Evolutionary conservation across 306 rosid genomes (phyloP).

Genomic region (Casuarina equisetifolia): DNA sequence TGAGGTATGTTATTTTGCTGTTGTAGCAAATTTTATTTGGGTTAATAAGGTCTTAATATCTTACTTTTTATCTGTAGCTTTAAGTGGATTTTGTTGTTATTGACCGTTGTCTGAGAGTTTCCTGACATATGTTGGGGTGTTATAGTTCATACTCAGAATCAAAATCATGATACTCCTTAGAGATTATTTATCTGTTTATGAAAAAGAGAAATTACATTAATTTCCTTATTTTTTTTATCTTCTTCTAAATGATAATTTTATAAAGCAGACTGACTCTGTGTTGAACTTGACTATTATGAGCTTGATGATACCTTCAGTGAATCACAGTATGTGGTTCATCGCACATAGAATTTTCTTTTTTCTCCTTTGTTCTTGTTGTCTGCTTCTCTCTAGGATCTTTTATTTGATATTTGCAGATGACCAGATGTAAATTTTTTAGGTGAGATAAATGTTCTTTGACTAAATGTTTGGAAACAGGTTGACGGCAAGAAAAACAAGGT

Average conservation of each 20-base stretch:
- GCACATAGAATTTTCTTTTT: background rate
- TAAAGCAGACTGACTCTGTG: background rate
- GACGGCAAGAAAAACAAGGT: slow-evolving; percentile 99
- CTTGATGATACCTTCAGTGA: background rate
- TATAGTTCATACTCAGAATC: background rate
- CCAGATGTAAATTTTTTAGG: background rate
- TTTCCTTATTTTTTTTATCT: background rate
- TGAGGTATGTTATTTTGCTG: slow-evolving; percentile 60
- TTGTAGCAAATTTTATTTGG: slow-evolving; percentile 2
- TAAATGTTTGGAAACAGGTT: slow-evolving; percentile 59
- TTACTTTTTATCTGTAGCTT: background rate
- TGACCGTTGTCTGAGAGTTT: background rate
- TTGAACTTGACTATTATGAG: background rate
- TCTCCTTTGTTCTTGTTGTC: background rate
- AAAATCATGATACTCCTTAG: background rate
- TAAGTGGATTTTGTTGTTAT: background rate
- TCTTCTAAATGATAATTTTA: background rate
- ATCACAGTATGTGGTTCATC: background rate
- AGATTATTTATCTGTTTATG: background rate
- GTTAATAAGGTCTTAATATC: background rate
- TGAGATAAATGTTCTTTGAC: slow-evolving; percentile 10
- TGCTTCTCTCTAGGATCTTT: background rate
- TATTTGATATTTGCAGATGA: background rate
- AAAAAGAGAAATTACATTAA: background rate
- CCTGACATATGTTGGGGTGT: background rate